These are phyloP conservation scores for Pterocarpus macrocarpus DNA, from an alignment of 306 rosid species.

Conservation along the genomic window DNA sequence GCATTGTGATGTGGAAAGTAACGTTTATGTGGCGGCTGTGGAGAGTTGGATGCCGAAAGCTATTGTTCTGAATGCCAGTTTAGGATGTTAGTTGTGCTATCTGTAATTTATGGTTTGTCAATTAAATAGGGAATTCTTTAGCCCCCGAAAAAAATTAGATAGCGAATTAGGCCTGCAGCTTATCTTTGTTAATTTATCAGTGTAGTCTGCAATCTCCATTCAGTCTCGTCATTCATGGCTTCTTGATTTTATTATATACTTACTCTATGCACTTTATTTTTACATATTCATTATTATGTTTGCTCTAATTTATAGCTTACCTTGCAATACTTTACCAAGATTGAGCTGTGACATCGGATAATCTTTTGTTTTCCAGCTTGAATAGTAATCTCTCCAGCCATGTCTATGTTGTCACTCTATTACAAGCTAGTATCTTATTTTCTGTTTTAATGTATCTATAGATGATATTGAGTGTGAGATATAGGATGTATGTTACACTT, in stretches of 20 bases:
- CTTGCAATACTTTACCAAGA: not conserved
- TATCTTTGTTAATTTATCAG: not conserved
- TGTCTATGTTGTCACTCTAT: not conserved
- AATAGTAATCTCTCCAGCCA: not conserved
- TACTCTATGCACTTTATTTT: not conserved
- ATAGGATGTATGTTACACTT: not conserved
- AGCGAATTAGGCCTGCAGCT: not conserved
- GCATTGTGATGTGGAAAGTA: slow-evolving; percentile 1
- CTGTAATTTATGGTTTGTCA: not conserved
- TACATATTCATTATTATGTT: not conserved
- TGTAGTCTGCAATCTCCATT: too few relatives aligned
- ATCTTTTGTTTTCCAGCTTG: not conserved
- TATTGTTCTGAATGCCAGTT: not conserved
- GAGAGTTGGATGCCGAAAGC: slow-evolving; percentile 9
- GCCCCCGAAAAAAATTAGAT: too few relatives aligned
- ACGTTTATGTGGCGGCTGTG: not conserved
- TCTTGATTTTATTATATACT: too few relatives aligned
- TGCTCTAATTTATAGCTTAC: not conserved
- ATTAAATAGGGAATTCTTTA: not conserved
- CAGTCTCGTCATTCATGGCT: too few relatives aligned
- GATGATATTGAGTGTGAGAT: not conserved
- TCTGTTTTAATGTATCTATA: not conserved
- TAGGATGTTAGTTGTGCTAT: not conserved
- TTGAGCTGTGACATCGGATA: not conserved
- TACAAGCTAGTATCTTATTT: not conserved